Conservation (phyloP, 2,329 filamentous ascomycete genomes). For the Pleomassaria siparia region DNA sequence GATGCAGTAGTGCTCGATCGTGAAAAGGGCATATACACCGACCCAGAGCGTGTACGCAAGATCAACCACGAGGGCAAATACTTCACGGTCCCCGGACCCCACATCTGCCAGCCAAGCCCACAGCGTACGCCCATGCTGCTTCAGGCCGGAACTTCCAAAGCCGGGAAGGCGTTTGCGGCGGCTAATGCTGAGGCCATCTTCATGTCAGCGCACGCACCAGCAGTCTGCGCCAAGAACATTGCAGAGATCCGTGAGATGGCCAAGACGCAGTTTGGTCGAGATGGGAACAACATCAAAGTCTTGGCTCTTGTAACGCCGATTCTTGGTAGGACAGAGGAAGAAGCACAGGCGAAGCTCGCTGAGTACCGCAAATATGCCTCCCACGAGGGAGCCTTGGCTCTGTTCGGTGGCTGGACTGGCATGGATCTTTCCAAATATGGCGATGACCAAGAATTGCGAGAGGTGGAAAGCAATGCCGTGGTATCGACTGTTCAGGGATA, state of each 20-base stretch:
- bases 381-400: conserved; percentile 66
- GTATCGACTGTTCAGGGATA: conserved; percentile 59
- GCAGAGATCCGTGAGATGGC: conserved; percentile 64
- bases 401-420: conserved; percentile 76
- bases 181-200: conserved; percentile 74
- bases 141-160: conserved; percentile 68
- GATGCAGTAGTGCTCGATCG: conserved; percentile 65
- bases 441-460: conserved; percentile 64
- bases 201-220: conserved; percentile 65
- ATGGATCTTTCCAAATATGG: conserved; percentile 63
- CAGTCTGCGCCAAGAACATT: conserved; percentile 62
- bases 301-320: conserved; percentile 67
- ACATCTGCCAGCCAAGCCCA: conserved; percentile 64
- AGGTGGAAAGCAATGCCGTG: conserved; percentile 64
- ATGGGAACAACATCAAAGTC: conserved; percentile 66
- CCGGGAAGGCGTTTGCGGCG: conserved; percentile 67
- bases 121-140: conserved; percentile 70
- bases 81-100: conserved; percentile 64
- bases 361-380: conserved; percentile 64
- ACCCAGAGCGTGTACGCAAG: conserved; percentile 59
- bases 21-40: conserved; percentile 61
- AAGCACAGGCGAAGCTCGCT: conserved; percentile 64
- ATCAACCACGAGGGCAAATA: conserved; percentile 72
- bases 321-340: conserved; percentile 65
- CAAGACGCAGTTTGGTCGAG: conserved; percentile 54